Evolutionary conservation across 2,329 filamentous ascomycete genomes (phyloP).

Genomic region (Diplodia mutila): DNA sequence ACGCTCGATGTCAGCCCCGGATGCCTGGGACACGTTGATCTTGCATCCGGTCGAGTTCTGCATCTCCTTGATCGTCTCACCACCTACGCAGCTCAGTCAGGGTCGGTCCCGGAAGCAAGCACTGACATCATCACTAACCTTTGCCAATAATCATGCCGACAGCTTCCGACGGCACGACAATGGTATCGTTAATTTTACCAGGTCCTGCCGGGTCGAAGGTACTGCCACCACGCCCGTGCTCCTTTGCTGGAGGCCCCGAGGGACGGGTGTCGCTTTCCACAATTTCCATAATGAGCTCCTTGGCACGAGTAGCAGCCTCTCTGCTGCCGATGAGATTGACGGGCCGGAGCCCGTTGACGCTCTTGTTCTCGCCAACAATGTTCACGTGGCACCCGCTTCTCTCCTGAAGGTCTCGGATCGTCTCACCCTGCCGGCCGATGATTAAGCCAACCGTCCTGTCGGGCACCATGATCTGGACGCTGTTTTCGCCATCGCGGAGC

Average conservation of each 20-base stretch:
- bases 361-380: slow-evolving; percentile 91
- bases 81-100: slow-evolving; percentile 54
- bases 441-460: slow-evolving; percentile 91
- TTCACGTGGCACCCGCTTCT: slow-evolving; percentile 94
- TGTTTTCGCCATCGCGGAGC: slow-evolving; percentile 78
- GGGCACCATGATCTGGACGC: slow-evolving; percentile 91
- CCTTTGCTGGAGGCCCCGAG: slow-evolving; percentile 42
- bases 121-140: slow-evolving; percentile 47
- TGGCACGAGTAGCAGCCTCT: slow-evolving; percentile 74
- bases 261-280: slow-evolving; percentile 78
- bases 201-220: slow-evolving; percentile 48
- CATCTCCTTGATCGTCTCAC: slow-evolving; percentile 94
- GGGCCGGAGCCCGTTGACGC: slow-evolving; percentile 83
- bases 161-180: slow-evolving; percentile 85
- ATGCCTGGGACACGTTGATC: slow-evolving; percentile 87
- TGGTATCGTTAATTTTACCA: slow-evolving; percentile 75
- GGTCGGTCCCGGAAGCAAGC: background rate
- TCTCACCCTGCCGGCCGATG: slow-evolving; percentile 91
- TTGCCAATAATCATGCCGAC: slow-evolving; percentile 98
- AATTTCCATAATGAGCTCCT: slow-evolving; percentile 89
- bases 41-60: slow-evolving; percentile 86
- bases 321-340: slow-evolving; percentile 86
- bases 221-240: slow-evolving; percentile 46
- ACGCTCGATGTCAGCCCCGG: slow-evolving; percentile 77
- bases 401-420: slow-evolving; percentile 89